Evolutionary conservation across 352 stramenopile species (phyloP).

Genomic region (Globisporangium yorkense): DNA sequence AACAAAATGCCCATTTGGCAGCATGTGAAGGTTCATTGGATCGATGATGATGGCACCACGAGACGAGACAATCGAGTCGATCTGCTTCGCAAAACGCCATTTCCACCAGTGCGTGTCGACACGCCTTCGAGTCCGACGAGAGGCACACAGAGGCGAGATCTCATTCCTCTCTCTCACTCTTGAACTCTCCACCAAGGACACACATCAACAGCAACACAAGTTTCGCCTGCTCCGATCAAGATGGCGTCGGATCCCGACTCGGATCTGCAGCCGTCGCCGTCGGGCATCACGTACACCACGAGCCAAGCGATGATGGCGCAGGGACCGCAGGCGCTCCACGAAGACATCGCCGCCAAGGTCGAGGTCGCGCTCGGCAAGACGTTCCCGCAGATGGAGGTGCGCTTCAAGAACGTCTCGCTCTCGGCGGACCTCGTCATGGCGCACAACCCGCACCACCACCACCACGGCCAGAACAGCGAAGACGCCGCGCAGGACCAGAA

Average conservation of each 20-base stretch:
- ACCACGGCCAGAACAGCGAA: constrained; percentile 1
- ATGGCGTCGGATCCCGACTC: constrained; percentile 6
- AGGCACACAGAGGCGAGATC: too few relatives aligned
- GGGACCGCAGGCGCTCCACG: constrained; percentile 29
- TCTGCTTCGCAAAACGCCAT: too few relatives aligned
- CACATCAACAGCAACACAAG: background rate
- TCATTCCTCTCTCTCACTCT: background rate
- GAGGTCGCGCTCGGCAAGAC: constrained; percentile 26
- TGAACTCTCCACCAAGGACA: background rate
- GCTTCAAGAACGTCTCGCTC: constrained; percentile 38
- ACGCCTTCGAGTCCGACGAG: too few relatives aligned
- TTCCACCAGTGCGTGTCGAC: too few relatives aligned
- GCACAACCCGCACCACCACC: constrained; percentile 6
- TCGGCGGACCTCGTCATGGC: constrained; percentile 26
- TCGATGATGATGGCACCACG: too few relatives aligned
- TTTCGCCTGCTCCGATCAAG: background rate
- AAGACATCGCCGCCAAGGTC: constrained; percentile 24
- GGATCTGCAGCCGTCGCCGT: constrained; percentile 1
- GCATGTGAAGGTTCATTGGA: too few relatives aligned
- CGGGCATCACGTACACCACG: constrained; percentile 20
- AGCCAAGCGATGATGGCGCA: constrained; percentile 22
- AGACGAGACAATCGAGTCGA: too few relatives aligned
- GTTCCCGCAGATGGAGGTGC: constrained; percentile 45
- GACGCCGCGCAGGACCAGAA: constrained; percentile 7
- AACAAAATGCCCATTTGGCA: too few relatives aligned